Base-by-base conservation (phyloP, 2,329 filamentous ascomycete species). In the Penicillium sp. region DNA sequence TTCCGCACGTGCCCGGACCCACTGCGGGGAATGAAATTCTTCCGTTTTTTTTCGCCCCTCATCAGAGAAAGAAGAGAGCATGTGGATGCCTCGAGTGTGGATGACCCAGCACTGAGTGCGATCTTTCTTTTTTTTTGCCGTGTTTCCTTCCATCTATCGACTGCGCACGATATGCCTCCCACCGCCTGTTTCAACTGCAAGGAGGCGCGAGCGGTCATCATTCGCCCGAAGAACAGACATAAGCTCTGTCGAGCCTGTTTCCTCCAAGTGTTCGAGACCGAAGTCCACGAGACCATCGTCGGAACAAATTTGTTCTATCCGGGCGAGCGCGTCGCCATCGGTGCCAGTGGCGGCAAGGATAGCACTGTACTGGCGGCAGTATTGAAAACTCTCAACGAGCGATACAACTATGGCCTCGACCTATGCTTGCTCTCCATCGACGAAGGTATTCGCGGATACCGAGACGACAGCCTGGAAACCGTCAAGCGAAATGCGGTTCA, bases 261-360 rank as follows among this genome's bases (percentile, higher is more conserved):
- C 70, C 81, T 95, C 46, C 62, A 74, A 9, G 79, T 93, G 39
- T 98, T 98, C 64, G 93, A 98, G 69, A 82, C 86, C 53, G 93
- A 98, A 74, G 83, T 95, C 41, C 90, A 97, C 66, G 86, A 95
- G 63, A 97, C 93, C 4, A 95, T 98, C 61, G 83, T 79, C 26
- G 82, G 85, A 2, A 88, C 86, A 13, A 73, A 78, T n/a, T 80
- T 98, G 12, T 98, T 98, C 70, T 75, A 76, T 39, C 83, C 79
- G 1, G 91, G 91, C 49, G 93, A 98, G 67, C 82, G 80, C 51
- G 81, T 98, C 35, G 94, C 93, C 6, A 96, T 98, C 62, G 94
- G 93, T 38, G 93, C 94, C 42, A 96, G 90, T 1, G 93, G 93
- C 47, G 93, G 93, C 59, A 98, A 98, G 72, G 93, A 98, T 69